Conservation (phyloP, 768 basidiomycete genomes). For the Trametes coccinea region DNA sequence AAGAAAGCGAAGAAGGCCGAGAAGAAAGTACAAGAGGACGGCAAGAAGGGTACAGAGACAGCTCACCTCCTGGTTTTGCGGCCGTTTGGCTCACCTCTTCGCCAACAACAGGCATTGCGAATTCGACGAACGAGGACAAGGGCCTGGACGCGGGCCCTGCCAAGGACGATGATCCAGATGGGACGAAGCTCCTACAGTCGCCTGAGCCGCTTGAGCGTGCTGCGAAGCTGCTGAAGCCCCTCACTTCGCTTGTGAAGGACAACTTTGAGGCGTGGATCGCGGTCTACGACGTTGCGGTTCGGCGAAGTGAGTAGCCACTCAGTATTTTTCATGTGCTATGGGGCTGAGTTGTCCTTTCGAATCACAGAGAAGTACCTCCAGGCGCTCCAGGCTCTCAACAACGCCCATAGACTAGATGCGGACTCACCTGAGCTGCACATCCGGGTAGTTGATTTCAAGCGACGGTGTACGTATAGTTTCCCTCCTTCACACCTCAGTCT, state of each 20-base stretch:
- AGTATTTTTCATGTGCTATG: too few species aligned
- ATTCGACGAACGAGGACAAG: slow-evolving; percentile 60
- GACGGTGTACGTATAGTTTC: slow-evolving; percentile 42
- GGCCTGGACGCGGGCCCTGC: slow-evolving; percentile 55
- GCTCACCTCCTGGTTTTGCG: not conserved
- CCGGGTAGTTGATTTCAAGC: slow-evolving; percentile 65
- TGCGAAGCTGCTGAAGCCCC: slow-evolving; percentile 63
- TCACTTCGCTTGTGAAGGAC: slow-evolving; percentile 51
- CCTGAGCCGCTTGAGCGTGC: slow-evolving; percentile 76
- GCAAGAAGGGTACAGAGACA: slow-evolving; percentile 61
- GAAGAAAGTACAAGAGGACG: slow-evolving; percentile 62
- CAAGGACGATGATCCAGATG: slow-evolving; percentile 86
- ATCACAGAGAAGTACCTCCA: slow-evolving; percentile 75
- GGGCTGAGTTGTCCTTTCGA: too few species aligned
- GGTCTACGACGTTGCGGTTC: slow-evolving; percentile 78
- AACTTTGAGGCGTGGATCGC: slow-evolving; percentile 73
- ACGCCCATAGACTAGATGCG: slow-evolving; percentile 52
- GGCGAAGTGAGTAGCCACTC: slow-evolving; percentile 60
- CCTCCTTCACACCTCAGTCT: not conserved
- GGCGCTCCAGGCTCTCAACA: slow-evolving; percentile 66
- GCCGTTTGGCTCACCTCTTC: not conserved
- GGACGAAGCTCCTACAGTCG: slow-evolving; percentile 62
- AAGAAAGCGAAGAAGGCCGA: slow-evolving; percentile 87
- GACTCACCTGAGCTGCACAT: slow-evolving; percentile 70
- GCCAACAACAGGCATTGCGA: slow-evolving; percentile 34